Evolutionary conservation across 2,329 filamentous ascomycete genomes (phyloP).

Genomic region (Erysiphe pisi): DNA sequence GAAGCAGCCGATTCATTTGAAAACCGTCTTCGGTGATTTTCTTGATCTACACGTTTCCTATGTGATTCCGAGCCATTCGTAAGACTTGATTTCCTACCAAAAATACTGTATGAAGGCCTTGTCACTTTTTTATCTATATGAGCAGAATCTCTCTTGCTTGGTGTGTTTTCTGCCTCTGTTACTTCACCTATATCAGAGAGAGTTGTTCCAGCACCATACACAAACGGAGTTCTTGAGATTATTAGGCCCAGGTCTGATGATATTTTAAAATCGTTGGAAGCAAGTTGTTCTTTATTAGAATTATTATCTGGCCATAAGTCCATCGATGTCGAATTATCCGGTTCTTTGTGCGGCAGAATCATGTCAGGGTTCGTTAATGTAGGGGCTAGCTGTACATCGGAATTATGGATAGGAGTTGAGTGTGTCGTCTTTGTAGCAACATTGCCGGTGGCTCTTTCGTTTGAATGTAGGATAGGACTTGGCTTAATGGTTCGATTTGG

Average conservation of each 20-base stretch:
- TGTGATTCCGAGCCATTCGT: constrained; percentile 41
- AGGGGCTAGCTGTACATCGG: constrained; percentile 56
- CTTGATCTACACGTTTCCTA: constrained; percentile 41
- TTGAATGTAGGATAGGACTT: too few relatives aligned
- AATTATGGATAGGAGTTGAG: constrained; percentile 38
- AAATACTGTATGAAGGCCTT: constrained; percentile 38
- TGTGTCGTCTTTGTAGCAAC: constrained; percentile 28
- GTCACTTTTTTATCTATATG: constrained; percentile 35
- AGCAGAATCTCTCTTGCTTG: constrained; percentile 38
- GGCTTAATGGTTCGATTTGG: too few relatives aligned
- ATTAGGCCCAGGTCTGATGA: constrained; percentile 40
- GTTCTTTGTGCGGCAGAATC: constrained; percentile 71
- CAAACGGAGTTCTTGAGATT: constrained; percentile 51
- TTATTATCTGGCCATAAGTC: constrained; percentile 40
- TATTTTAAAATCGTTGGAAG: constrained; percentile 35
- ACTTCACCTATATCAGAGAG: constrained; percentile 54
- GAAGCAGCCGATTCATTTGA: constrained; percentile 54
- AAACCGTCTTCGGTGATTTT: constrained; percentile 43
- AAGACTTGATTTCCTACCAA: constrained; percentile 32
- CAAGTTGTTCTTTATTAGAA: constrained; percentile 37
- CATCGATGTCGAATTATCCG: constrained; percentile 45
- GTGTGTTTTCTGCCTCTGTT: constrained; percentile 45
- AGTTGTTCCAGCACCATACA: constrained; percentile 60
- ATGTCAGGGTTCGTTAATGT: constrained; percentile 89
- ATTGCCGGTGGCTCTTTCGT: too few relatives aligned